A percentile compares a stretch with the other conserved stretches of the same genome.
Conservation (phyloP, 768 basidiomycete genomes). For the Naganishia onofrii region DNA sequence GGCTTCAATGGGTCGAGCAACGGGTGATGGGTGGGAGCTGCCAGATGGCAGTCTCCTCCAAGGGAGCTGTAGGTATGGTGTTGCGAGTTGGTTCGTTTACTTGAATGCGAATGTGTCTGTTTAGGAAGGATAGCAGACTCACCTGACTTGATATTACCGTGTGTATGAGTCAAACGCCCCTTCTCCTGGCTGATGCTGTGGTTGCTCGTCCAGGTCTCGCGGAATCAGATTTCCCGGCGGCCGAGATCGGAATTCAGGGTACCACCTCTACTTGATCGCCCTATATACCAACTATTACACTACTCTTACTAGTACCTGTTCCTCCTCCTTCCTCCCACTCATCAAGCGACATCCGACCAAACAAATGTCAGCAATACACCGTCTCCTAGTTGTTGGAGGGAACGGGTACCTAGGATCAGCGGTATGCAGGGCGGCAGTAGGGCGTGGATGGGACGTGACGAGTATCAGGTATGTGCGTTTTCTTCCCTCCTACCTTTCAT, state of each 20-base stretch:
- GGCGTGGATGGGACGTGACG: conserved; percentile 78
- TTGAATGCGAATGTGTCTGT: too few species aligned
- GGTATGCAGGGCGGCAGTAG: conserved; percentile 81
- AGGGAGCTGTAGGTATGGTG: too few species aligned
- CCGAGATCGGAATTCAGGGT: too few species aligned
- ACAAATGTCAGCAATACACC: conserved; percentile 24
- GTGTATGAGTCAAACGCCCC: too few species aligned
- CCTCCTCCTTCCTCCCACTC: neutral
- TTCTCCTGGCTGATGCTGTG: too few species aligned
- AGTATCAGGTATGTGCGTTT: conserved; percentile 70
- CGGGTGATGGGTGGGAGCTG: neutral
- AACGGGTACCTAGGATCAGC: conserved; percentile 98
- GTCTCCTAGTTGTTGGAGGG: conserved; percentile 88
- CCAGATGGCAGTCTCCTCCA: neutral
- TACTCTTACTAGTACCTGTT: neutral
- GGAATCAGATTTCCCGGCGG: too few species aligned
- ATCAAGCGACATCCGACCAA: too few species aligned
- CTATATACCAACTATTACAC: neutral
- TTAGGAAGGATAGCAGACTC: too few species aligned
- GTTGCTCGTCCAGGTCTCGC: too few species aligned
- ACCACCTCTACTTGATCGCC: neutral
- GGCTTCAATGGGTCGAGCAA: neutral
- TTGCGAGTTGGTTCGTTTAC: too few species aligned
- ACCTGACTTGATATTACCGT: too few species aligned
- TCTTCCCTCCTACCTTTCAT: neutral